Conservation (phyloP, 1,284 basidiomycete genomes). For the Inonotus obliquus region DNA sequence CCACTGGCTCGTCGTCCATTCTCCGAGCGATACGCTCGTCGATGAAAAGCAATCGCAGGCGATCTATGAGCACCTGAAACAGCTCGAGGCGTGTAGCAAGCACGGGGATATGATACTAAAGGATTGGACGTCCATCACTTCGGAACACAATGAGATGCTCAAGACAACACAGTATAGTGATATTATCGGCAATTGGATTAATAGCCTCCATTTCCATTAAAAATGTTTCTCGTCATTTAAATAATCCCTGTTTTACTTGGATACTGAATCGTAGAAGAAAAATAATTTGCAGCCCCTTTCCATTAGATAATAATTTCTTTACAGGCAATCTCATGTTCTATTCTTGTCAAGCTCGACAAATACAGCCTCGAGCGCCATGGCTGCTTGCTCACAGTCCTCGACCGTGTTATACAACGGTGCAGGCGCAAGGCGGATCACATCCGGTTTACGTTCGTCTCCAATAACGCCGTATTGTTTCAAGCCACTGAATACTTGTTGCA, state of each 20-base stretch:
- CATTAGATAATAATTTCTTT: background rate
- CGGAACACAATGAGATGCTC: conserved; percentile 57
- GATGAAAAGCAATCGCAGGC: conserved; percentile 55
- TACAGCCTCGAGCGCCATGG: conserved; percentile 54
- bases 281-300: background rate
- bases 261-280: too few relatives aligned
- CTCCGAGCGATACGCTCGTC: conserved; percentile 62
- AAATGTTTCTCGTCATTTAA: background rate
- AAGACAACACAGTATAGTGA: conserved; percentile 39
- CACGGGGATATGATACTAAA: conserved; percentile 29
- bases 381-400: conserved; percentile 71
- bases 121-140: conserved; percentile 42
- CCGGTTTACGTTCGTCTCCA: conserved; percentile 85
- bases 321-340: background rate
- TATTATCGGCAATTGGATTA: conserved; percentile 44
- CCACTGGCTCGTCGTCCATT: conserved; percentile 70
- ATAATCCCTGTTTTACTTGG: background rate
- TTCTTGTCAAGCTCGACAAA: conserved; percentile 31
- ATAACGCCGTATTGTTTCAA: conserved; percentile 73
- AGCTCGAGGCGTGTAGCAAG: conserved; percentile 17
- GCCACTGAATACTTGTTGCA: conserved; percentile 64
- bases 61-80: conserved; percentile 50
- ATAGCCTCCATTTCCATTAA: conserved; percentile 14
- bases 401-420: conserved; percentile 81
- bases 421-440: conserved; percentile 86